A percentile compares a stretch with the other conserved stretches of the same genome.
These are phyloP conservation scores for Metarhizium humberi DNA, from an alignment of 2,329 filamentous ascomycete genomes.

Conservation along the genomic window DNA sequence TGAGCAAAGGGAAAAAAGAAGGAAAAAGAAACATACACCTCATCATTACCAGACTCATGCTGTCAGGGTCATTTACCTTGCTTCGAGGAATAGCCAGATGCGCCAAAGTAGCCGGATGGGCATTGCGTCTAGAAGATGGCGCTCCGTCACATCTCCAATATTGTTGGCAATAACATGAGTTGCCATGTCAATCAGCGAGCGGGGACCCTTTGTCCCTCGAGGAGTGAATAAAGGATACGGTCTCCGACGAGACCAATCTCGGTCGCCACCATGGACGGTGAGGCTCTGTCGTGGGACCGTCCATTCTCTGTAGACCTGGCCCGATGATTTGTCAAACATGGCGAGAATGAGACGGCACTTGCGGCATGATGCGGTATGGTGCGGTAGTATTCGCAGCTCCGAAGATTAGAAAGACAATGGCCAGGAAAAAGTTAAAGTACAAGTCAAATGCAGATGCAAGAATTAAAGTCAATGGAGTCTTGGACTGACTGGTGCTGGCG, in stretches of 20 bases:
- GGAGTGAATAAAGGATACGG: constrained; percentile 18
- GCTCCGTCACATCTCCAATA: constrained; percentile 22
- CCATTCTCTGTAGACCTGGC: constrained; percentile 29
- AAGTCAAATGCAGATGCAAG: not conserved
- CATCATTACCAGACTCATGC: not conserved
- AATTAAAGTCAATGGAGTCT: not conserved
- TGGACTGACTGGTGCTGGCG: no score
- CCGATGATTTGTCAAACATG: constrained; percentile 25
- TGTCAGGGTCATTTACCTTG: constrained; percentile 22
- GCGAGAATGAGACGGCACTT: not conserved
- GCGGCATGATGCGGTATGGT: not conserved
- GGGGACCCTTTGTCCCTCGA: constrained; percentile 21
- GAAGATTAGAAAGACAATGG: not conserved
- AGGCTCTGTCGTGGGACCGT: constrained; percentile 19
- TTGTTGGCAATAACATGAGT: constrained; percentile 27
- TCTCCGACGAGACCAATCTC: constrained; percentile 26
- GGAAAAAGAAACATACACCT: not conserved
- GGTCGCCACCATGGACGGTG: constrained; percentile 12
- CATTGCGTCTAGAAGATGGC: constrained; percentile 25
- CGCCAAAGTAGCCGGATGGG: constrained; percentile 25
- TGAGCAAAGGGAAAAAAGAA: not conserved
- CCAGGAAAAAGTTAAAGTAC: not conserved
- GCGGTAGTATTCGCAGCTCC: not conserved
- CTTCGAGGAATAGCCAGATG: constrained; percentile 30
- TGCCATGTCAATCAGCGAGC: constrained; percentile 29